phyloP scores from a whole-genome alignment of 108 stramenopile species.

The Phaeodactylum tricornutum region DNA sequence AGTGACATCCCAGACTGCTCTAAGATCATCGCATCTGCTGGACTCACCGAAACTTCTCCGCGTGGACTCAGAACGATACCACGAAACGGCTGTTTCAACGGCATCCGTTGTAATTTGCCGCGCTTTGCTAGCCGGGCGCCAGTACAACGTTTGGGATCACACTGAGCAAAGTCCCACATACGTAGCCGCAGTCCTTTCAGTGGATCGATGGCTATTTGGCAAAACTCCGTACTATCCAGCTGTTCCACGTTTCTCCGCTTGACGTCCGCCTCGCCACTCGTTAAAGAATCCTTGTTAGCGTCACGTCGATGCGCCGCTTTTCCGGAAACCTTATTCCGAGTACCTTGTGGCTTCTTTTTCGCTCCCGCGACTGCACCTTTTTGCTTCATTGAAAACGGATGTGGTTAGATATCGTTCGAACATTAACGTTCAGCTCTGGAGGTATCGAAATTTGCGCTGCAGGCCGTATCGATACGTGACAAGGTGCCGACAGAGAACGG shows the following conservation, averaged over 20 bases:
- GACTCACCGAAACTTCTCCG: conserved; percentile 80
- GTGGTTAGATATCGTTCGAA: too few relatives aligned
- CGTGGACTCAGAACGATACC: conserved; percentile 93
- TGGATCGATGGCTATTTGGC: conserved; percentile 18
- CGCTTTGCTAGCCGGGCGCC: conserved; percentile 82
- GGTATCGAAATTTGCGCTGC: too few relatives aligned
- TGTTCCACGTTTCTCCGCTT: conserved; percentile 26
- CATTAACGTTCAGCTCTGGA: too few relatives aligned
- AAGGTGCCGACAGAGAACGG: too few relatives aligned
- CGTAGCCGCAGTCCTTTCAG: conserved; percentile 52
- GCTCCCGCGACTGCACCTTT: too few relatives aligned
- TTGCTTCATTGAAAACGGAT: too few relatives aligned
- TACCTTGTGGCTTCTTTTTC: too few relatives aligned
- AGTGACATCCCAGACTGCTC: conserved; percentile 78
- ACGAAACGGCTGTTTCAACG: conserved; percentile 75
- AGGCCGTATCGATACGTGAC: too few relatives aligned
- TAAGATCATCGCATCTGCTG: conserved; percentile 69
- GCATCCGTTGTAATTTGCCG: conserved; percentile 70
- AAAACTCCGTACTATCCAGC: not conserved
- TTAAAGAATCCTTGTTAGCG: too few relatives aligned
- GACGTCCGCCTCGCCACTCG: conserved; percentile 25
- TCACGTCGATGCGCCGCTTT: too few relatives aligned
- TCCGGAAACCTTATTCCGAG: too few relatives aligned
- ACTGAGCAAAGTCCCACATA: conserved; percentile 99
- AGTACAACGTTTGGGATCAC: conserved; percentile 96